Percentiles rank a stretch among this genome's conserved stretches.
These are phyloP conservation scores for Cyamopsis tetragonoloba DNA, from an alignment of 306 rosid species.

Conservation along the genomic window DNA sequence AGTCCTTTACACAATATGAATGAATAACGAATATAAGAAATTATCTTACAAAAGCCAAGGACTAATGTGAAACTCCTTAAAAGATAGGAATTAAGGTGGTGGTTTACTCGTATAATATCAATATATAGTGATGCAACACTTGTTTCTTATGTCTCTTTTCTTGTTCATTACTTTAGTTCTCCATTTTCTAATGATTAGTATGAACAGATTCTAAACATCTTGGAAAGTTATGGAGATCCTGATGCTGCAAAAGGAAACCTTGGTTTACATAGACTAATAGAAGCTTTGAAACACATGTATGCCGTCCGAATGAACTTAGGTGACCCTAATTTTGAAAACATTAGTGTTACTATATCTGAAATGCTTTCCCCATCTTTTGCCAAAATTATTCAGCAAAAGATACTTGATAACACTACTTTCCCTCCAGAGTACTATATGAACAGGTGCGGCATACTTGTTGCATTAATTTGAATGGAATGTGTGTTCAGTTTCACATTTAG, in stretches of 20 bases:
- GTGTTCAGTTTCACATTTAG: no score
- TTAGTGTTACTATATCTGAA: constrained; percentile 27
- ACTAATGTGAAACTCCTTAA: no score
- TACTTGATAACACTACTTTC: constrained; percentile 80
- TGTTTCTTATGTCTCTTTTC: not conserved
- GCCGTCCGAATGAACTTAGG: constrained; percentile 88
- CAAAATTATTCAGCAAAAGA: constrained; percentile 46
- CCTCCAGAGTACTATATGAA: constrained; percentile 74
- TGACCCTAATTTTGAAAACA: constrained; percentile 69
- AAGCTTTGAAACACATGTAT: constrained; percentile 80
- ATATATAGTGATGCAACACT: not conserved
- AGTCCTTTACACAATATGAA: no score
- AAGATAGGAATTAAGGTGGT: no score
- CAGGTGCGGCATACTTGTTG: constrained; percentile 41
- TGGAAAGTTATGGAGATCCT: constrained; percentile 56
- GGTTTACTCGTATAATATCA: not conserved
- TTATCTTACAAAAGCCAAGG: no score
- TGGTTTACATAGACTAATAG: constrained; percentile 77
- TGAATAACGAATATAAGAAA: no score
- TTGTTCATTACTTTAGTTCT: not conserved
- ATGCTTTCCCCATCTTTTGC: constrained; percentile 87
- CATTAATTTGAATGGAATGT: constrained; percentile 20
- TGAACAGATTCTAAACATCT: constrained; percentile 67
- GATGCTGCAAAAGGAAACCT: constrained; percentile 66
- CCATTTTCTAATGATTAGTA: not conserved